A percentile compares a stretch with the other conserved stretches of the same genome.
These are phyloP conservation scores for Theileria parva DNA, from an alignment of 169 alveolate genomes.

Conservation along the genomic window DNA sequence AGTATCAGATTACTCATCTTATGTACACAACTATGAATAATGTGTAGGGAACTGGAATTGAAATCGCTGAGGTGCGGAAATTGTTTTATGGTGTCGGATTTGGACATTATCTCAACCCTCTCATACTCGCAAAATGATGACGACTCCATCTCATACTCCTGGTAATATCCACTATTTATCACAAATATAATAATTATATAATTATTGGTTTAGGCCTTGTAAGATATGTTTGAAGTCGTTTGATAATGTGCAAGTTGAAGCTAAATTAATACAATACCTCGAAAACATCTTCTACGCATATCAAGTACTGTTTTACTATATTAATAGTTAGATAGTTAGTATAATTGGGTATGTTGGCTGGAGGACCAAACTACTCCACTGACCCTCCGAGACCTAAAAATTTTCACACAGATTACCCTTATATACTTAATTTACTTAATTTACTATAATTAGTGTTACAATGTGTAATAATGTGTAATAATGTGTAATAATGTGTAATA, in stretches of 20 bases:
- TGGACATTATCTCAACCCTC: slow-evolving; percentile 68
- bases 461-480: no score
- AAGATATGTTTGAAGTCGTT: slow-evolving; percentile 38
- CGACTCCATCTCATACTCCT: slow-evolving; percentile 44
- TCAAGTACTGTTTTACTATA: slow-evolving; percentile 21
- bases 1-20: no score
- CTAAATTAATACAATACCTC: slow-evolving; percentile 37
- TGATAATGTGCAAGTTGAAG: slow-evolving; percentile 40
- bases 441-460: no score
- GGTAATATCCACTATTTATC: slow-evolving; percentile 23
- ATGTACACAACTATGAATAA: slow-evolving; percentile 31
- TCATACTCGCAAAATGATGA: slow-evolving; percentile 65
- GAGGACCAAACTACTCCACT: no score
- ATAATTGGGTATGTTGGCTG: no score
- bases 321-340: no score
- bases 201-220: slow-evolving; percentile 30
- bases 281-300: slow-evolving; percentile 57
- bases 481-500: no score
- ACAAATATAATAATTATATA: slow-evolving; percentile 21
- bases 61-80: slow-evolving; percentile 64
- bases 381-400: no score
- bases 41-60: slow-evolving; percentile 64
- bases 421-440: no score
- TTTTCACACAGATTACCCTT: no score
- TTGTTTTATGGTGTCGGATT: slow-evolving; percentile 72